Conservation (phyloP, 2,329 filamentous ascomycete species). For the Botrytis medusae region DNA sequence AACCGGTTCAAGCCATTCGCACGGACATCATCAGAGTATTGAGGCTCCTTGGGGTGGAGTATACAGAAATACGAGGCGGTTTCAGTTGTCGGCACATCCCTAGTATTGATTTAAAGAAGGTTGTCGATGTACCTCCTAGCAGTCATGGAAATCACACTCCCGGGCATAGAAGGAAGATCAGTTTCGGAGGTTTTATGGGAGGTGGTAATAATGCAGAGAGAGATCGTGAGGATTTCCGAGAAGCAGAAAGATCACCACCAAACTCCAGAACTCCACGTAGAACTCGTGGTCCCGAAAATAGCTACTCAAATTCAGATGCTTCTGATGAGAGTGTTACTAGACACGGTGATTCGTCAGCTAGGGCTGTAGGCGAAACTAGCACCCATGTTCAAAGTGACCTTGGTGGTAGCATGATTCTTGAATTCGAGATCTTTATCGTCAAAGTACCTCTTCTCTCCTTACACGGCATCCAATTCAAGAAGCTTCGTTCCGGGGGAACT, state of each 20-base stretch:
- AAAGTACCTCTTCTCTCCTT: constrained; percentile 91
- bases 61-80: constrained; percentile 86
- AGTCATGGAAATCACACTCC: constrained; percentile 50
- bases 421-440: constrained; percentile 96
- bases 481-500: constrained; percentile 80
- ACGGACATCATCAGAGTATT: constrained; percentile 88
- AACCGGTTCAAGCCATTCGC: constrained; percentile 81
- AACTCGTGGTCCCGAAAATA: constrained; percentile 54
- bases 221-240: constrained; percentile 70
- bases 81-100: constrained; percentile 87
- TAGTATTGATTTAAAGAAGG: constrained; percentile 82
- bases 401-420: constrained; percentile 77
- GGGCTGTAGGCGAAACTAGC: constrained; percentile 79
- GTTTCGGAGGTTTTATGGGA: constrained; percentile 70
- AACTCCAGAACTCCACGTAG: constrained; percentile 50
- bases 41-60: constrained; percentile 85
- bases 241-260: constrained; percentile 53
- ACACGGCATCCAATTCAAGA: constrained; percentile 98
- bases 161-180: constrained; percentile 75
- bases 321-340: constrained; percentile 73
- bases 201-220: constrained; percentile 52
- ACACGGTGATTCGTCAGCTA: constrained; percentile 51
- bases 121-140: constrained; percentile 60
- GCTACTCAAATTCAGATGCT: constrained; percentile 83
- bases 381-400: constrained; percentile 90